Conservation (phyloP, 2,329 filamentous ascomycete species). For the Alternaria tenuissima region DNA sequence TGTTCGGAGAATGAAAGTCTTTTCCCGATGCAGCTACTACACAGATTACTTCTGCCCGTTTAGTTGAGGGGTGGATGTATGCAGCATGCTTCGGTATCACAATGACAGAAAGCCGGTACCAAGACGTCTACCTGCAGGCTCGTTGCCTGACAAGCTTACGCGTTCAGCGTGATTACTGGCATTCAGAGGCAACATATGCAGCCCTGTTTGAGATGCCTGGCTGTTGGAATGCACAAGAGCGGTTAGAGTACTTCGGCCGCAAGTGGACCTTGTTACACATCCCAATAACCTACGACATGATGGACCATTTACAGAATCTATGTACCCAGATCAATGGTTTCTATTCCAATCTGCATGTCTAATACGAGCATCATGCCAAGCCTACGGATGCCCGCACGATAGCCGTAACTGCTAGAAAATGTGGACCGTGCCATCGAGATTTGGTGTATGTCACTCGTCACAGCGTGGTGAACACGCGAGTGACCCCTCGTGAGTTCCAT, state of each 20-base stretch:
- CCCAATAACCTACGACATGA: slow-evolving; percentile 9
- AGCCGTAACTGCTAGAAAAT: slow-evolving; percentile 14
- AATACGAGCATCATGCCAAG: slow-evolving; percentile 16
- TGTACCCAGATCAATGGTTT: slow-evolving; percentile 2
- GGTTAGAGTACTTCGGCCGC: slow-evolving; percentile 10
- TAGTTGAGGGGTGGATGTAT: slow-evolving; percentile 9
- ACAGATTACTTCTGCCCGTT: slow-evolving; percentile 6
- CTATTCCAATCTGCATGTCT: slow-evolving; percentile 7
- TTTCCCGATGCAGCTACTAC: slow-evolving; percentile 8
- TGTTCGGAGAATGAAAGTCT: slow-evolving; percentile 8
- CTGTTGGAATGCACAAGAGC: slow-evolving; percentile 3
- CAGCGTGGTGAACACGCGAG: slow-evolving; percentile 6
- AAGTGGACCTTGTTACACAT: slow-evolving; percentile 23
- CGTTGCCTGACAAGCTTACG: slow-evolving; percentile 39
- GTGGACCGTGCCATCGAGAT: slow-evolving; percentile 32
- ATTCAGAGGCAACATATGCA: slow-evolving; percentile 6
- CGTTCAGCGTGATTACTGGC: slow-evolving; percentile 25
- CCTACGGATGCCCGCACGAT: slow-evolving; percentile 31
- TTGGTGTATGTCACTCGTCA: slow-evolving; percentile 9
- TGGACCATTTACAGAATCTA: neutral
- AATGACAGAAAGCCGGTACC: slow-evolving; percentile 20
- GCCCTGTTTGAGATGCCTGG: slow-evolving; percentile 7
- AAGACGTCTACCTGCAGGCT: slow-evolving; percentile 32
- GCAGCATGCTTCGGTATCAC: slow-evolving; percentile 21
- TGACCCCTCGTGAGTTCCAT: slow-evolving; percentile 14